These are phyloP conservation scores for Elongisporangium anandrum DNA, from an alignment of 352 stramenopile genomes.

Conservation along the genomic window DNA sequence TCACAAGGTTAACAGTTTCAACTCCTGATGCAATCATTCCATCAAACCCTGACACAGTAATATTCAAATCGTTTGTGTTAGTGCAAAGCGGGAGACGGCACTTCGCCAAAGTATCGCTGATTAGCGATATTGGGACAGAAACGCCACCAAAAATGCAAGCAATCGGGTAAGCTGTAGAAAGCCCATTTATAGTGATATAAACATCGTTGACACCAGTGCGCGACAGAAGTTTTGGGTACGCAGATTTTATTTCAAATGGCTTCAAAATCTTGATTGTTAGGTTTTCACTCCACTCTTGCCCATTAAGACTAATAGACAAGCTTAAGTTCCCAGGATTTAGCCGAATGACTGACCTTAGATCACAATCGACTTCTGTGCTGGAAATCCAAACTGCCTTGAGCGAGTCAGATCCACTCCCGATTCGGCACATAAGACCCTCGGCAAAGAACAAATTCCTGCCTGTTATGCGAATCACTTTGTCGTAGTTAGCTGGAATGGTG, in stretches of 20 bases:
- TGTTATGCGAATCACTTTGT: conserved; percentile 23
- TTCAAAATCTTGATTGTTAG: conserved; percentile 11
- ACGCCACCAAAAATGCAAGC: conserved; percentile 33
- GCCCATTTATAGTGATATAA: conserved; percentile 25
- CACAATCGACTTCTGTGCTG: conserved; percentile 21
- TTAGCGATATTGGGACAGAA: conserved; percentile 18
- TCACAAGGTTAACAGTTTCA: conserved; percentile 6
- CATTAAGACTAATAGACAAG: conserved; percentile 38
- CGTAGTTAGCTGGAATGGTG: conserved; percentile 29
- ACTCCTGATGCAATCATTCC: conserved; percentile 17
- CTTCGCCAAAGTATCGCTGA: conserved; percentile 21
- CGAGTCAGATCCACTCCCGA: conserved; percentile 2
- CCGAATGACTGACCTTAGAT: conserved; percentile 5
- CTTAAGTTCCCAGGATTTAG: background rate
- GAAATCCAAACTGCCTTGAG: conserved; percentile 19
- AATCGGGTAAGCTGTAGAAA: conserved; percentile 20
- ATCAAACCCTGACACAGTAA: conserved; percentile 29
- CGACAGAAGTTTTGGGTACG: conserved; percentile 17
- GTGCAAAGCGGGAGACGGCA: conserved; percentile 23
- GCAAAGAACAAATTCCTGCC: conserved; percentile 17
- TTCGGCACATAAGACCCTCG: conserved; percentile 17
- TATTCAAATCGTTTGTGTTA: conserved; percentile 7
- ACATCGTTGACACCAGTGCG: conserved; percentile 16
- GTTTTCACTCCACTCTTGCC: conserved; percentile 34
- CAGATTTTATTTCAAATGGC: conserved; percentile 16